Evolutionary conservation across 31 red algal genomes (phyloP).

Genomic region (Asparagopsis taxiformis): DNA sequence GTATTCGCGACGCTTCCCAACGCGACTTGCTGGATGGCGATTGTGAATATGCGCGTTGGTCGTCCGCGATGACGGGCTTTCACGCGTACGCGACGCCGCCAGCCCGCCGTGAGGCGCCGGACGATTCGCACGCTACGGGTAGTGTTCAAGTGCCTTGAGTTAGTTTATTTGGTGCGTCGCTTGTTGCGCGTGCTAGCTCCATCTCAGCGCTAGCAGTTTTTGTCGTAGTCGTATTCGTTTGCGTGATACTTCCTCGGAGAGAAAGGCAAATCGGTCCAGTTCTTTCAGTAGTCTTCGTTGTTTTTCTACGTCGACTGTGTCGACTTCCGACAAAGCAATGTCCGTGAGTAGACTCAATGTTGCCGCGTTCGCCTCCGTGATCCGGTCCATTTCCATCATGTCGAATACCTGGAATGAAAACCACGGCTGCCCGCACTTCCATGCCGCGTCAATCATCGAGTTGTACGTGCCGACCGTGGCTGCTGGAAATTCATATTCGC

Average conservation of each 20-base stretch:
- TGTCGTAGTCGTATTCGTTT: conserved; percentile 43
- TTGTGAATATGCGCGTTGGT: conserved; percentile 6
- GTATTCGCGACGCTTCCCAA: too few relatives aligned
- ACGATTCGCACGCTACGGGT: too few relatives aligned
- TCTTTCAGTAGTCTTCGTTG: conserved; percentile 21
- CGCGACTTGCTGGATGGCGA: background rate
- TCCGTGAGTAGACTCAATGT: conserved; percentile 42
- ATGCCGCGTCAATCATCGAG: conserved; percentile 53
- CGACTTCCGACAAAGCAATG: conserved; percentile 21
- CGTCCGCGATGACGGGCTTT: too few relatives aligned
- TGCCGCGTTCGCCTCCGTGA: conserved; percentile 47
- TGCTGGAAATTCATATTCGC: conserved; percentile 26
- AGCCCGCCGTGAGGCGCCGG: too few relatives aligned
- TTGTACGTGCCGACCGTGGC: conserved; percentile 59
- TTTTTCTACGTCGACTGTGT: conserved; percentile 9
- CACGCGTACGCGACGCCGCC: too few relatives aligned
- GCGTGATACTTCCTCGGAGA: conserved; percentile 18
- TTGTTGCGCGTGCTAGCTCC: conserved; percentile 6
- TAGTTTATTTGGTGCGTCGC: background rate
- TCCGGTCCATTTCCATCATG: conserved; percentile 46
- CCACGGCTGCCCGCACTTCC: conserved; percentile 24
- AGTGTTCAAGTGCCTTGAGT: too few relatives aligned
- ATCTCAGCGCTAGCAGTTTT: conserved; percentile 48
- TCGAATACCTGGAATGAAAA: conserved; percentile 58
- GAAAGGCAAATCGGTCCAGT: conserved; percentile 23